Evolutionary conservation across 1,284 basidiomycete genomes (phyloP), one percentile per base, ranked within the genome.

Genomic region (Ustilago cynodontis): DNA sequence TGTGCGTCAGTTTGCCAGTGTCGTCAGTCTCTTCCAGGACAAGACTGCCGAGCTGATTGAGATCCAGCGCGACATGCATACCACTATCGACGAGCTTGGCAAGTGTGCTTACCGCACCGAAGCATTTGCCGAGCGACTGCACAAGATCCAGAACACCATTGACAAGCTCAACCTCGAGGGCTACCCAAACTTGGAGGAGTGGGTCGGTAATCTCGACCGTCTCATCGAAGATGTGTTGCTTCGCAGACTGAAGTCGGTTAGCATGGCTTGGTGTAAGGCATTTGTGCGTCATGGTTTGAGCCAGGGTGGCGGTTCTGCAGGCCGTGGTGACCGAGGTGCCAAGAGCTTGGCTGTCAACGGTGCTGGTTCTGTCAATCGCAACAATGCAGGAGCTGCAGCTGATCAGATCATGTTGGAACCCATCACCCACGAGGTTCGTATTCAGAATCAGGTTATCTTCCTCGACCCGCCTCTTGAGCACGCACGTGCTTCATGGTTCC

Each of bases 381-480:
- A 59, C 60, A 57, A 39, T 37, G 58, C 63, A 22, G 45, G 53
- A 22, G 61, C 57, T 20, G 61, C 62, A 8, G 58, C 58, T 9
- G 69, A 71, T 45, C 59, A 76, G 55, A 68, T 74, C 43, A 58
- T 77, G 47, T 57, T 78, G 37, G 43, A 65, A 39, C 60, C 79
- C 35, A 77, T 83, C 55, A 93, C 81, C 91, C 95, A 98, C 86
- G 95, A 98, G 86, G 93, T 99, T 70, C 90, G 95, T 84, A 98
- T 99, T 89, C 93, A 95, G 85, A 97, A 98, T 85, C 96, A 99
- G 86, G 94, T 98, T 80, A 98, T 99, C 87, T 98, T 97, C 88
- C 89, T 98, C 56, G 95, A 99, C 86, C 97, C 97, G 10, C 96
- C 96, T 59, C 93, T 98, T 87, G 96, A 99, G 87, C 91, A 93